Evolutionary conservation across 345 rosid genomes (phyloP).

Genomic region (Camelina laxa): DNA sequence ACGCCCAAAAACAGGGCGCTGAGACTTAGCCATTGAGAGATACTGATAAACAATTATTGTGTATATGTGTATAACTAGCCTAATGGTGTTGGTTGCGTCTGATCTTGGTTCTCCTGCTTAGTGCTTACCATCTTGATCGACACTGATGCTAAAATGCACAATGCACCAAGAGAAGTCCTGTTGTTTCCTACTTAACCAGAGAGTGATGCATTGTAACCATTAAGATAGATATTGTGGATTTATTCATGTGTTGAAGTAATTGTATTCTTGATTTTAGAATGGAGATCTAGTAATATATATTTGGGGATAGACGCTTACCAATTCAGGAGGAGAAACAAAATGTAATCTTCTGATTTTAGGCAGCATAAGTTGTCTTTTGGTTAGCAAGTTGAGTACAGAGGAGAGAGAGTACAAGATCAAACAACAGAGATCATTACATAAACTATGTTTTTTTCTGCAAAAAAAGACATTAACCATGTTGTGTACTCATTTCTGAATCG

Average conservation of each 20-base stretch:
- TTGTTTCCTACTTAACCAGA: not conserved
- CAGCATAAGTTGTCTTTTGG: not conserved
- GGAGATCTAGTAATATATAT: slow-evolving; percentile 1
- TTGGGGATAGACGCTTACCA: not conserved
- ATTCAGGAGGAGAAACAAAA: not conserved
- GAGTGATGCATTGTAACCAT: slow-evolving; percentile 35
- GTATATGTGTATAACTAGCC: slow-evolving; percentile 34
- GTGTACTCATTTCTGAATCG: not conserved
- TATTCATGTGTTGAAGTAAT: slow-evolving; percentile 37
- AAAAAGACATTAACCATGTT: not conserved
- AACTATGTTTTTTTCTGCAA: no score
- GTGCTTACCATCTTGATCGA: slow-evolving; percentile 38
- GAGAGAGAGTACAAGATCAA: slow-evolving; percentile 2
- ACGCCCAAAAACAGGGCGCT: slow-evolving; percentile 94
- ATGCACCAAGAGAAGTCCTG: slow-evolving; percentile 30
- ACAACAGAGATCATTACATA: no score
- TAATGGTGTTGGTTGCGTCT: slow-evolving; percentile 33
- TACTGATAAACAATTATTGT: slow-evolving; percentile 14
- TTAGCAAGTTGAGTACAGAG: not conserved
- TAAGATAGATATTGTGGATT: slow-evolving; percentile 30
- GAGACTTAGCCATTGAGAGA: slow-evolving; percentile 14
- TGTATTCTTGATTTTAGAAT: slow-evolving; percentile 15
- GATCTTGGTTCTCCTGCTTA: slow-evolving; percentile 38
- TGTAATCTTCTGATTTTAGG: not conserved
- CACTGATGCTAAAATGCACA: slow-evolving; percentile 33